Conservation (phyloP, 1,139 yeast species). For the Diutina siamensis region DNA sequence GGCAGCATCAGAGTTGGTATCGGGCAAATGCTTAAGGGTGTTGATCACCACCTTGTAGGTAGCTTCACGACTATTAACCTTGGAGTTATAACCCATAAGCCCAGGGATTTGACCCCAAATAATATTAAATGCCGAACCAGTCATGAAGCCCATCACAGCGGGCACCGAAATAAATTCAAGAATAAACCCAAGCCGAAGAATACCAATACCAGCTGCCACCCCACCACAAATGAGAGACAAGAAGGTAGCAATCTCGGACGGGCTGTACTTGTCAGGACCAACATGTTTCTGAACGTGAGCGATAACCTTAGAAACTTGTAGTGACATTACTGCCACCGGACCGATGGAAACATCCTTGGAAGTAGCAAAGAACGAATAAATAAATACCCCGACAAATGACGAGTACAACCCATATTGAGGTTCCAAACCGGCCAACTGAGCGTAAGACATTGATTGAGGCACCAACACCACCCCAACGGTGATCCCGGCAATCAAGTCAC, state of each 20-base stretch:
- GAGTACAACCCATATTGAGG: constrained; percentile 87
- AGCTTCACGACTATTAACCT: constrained; percentile 62
- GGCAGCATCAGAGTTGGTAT: constrained; percentile 70
- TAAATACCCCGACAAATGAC: constrained; percentile 82
- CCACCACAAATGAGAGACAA: constrained; percentile 77
- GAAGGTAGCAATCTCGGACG: constrained; percentile 68
- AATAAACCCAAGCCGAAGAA: constrained; percentile 75
- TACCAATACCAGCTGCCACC: constrained; percentile 71
- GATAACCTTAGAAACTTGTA: constrained; percentile 72
- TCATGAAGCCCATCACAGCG: constrained; percentile 91
- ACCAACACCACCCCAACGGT: constrained; percentile 90
- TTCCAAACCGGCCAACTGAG: constrained; percentile 69
- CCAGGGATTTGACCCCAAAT: constrained; percentile 79
- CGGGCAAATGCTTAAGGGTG: constrained; percentile 59
- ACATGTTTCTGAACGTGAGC: constrained; percentile 40
- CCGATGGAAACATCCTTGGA: constrained; percentile 94
- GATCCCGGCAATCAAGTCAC: constrained; percentile 84
- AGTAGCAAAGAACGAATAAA: constrained; percentile 85
- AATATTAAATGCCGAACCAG: constrained; percentile 84
- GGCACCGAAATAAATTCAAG: constrained; percentile 85
- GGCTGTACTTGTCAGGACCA: constrained; percentile 34
- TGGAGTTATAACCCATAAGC: constrained; percentile 60
- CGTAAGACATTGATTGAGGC: constrained; percentile 95
- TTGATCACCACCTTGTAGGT: constrained; percentile 62
- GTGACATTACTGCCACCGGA: constrained; percentile 94